Base-by-base conservation (phyloP, 768 basidiomycete species). In the Pholiota molesta region DNA sequence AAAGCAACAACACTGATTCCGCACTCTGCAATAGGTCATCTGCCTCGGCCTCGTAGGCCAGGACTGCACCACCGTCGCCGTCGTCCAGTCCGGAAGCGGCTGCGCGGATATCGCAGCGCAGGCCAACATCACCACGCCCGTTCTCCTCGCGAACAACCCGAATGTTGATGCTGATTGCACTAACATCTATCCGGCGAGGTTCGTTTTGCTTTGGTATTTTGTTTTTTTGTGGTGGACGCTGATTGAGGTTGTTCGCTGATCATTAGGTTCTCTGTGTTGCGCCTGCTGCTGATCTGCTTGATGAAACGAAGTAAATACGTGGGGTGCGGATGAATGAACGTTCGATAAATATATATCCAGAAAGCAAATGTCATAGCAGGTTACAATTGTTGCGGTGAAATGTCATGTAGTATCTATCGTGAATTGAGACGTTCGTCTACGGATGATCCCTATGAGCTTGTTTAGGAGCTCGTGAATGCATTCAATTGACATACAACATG, bases 121-220 rank as follows among this genome's bases (percentile, higher is more conserved):
- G 35, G 79, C 80, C 60, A 75, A 74, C 21, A 84, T 87, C 59
- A 61, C 76, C 40, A 55, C 78, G 61, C 72, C 57, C 19, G 79
- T 78, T 9, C 75, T 91, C 19, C 69, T 79, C 59, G 67, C 75
- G 16, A 87, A 89, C 76, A 90, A 90, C 74, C 87, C 84, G 2
- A 86, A 89, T 65, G 67, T 90, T 61, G 75, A 85, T 71, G 59
- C 63, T 9, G 70, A 31, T 10, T 87, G 86, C 74, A 73, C 72
- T n/a, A 86, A 86, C 72, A 78, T 89, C 47, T 83, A 83, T 71
- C 71, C 80, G 80, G 76, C 33, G 85, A 88, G 79, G 88, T 88
- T 60, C 68, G 59, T 40, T 16, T 54, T 35, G 19, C 6, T 37
- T 14, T 37, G 35, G 35, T 31, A 29, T 31, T 26, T 26, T 26